Percentiles rank a stretch among this genome's conserved stretches.
phyloP scores from a whole-genome alignment of 345 rosid genomes.

The Eucalyptus grandis region DNA sequence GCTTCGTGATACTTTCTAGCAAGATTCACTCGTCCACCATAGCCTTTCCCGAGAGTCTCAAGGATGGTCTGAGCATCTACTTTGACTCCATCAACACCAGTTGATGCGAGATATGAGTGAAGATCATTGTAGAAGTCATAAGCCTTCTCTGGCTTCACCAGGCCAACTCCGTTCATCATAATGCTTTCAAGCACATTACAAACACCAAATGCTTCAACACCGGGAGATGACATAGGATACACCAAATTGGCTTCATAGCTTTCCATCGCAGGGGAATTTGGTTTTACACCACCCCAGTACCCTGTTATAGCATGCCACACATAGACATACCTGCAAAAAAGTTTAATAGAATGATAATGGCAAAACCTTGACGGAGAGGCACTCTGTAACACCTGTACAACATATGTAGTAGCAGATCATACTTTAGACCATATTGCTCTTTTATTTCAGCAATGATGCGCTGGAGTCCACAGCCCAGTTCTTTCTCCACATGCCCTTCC shows the following conservation, averaged over 20 bases:
- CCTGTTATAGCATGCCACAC: constrained; percentile 17
- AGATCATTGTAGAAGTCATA: constrained; percentile 9
- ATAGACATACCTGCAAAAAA: constrained; percentile 1
- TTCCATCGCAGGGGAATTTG: neutral
- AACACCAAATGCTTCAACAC: neutral
- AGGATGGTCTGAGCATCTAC: constrained; percentile 5
- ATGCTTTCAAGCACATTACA: neutral
- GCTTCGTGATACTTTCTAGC: constrained; percentile 22
- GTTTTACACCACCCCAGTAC: constrained; percentile 17
- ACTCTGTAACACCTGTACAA: neutral
- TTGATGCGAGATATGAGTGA: constrained; percentile 3
- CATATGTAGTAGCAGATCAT: neutral
- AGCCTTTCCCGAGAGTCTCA: constrained; percentile 15
- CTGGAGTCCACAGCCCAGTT: constrained; percentile 8
- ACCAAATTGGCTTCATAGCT: neutral
- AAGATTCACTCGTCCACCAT: constrained; percentile 24
- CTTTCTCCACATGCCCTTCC: neutral
- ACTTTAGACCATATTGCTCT: constrained; percentile 11
- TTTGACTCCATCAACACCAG: constrained; percentile 15
- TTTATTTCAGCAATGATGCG: constrained; percentile 16
- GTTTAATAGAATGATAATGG: neutral
- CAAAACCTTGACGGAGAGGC: neutral
- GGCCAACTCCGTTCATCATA: neutral
- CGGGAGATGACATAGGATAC: neutral
- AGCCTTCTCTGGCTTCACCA: constrained; percentile 7